phyloP scores from a whole-genome alignment of 805 yeast genomes.

The Suhomyces sp. region DNA sequence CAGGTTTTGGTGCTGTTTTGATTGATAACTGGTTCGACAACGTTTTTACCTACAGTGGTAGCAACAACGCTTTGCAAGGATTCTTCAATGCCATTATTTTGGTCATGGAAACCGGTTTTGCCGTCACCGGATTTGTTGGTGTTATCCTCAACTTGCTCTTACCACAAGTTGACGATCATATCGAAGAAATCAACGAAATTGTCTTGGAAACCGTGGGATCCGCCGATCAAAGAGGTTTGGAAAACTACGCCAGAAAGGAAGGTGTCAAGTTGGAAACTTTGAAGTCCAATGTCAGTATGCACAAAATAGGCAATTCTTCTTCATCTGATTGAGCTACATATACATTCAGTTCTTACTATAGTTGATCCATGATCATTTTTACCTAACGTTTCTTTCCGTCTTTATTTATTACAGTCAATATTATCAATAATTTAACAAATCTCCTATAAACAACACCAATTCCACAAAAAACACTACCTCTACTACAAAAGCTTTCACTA shows the following conservation, averaged over 20 bases:
- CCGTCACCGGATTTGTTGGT: conserved; percentile 65
- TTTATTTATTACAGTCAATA: background rate
- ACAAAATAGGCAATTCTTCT: conserved; percentile 2
- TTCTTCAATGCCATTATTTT: conserved; percentile 65
- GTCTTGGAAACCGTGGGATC: conserved; percentile 43
- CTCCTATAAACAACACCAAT: too few relatives aligned
- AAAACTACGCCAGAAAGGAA: conserved; percentile 31
- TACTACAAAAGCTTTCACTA: too few relatives aligned
- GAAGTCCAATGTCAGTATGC: conserved; percentile 5
- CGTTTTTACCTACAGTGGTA: conserved; percentile 66
- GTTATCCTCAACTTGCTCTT: conserved; percentile 58
- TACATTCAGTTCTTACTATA: background rate
- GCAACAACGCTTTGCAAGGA: conserved; percentile 54
- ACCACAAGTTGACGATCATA: conserved; percentile 55
- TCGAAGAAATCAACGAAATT: conserved; percentile 46
- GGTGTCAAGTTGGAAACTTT: conserved; percentile 25
- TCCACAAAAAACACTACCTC: too few relatives aligned
- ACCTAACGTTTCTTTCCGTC: too few relatives aligned
- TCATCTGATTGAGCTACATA: background rate
- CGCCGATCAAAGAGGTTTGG: conserved; percentile 36
- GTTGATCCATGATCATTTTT: background rate
- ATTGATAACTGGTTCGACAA: conserved; percentile 62
- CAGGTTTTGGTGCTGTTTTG: conserved; percentile 66
- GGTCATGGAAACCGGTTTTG: conserved; percentile 72
- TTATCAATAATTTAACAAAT: too few relatives aligned